Evolutionary conservation across 2,329 filamentous ascomycete species (phyloP).

Genomic region (Parastagonospora avenae): DNA sequence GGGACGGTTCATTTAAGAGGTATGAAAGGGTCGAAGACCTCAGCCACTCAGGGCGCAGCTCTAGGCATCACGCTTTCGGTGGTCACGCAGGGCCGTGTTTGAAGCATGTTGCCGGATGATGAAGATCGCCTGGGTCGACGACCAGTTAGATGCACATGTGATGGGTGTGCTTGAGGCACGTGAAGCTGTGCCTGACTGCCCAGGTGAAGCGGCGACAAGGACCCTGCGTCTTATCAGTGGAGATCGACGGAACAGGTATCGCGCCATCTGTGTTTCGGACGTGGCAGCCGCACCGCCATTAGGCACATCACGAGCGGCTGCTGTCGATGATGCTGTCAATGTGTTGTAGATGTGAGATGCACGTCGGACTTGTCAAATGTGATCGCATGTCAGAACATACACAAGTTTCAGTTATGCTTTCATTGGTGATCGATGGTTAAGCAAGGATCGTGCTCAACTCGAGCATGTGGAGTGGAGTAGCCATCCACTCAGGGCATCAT

Average conservation of each 20-base stretch:
- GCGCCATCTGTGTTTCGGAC: background rate
- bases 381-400: background rate
- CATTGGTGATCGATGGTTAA: constrained; percentile 1
- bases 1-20: constrained; percentile 6
- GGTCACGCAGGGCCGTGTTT: constrained; percentile 37
- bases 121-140: constrained; percentile 27
- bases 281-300: background rate
- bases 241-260: background rate
- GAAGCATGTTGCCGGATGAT: constrained; percentile 29
- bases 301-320: too few relatives aligned
- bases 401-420: background rate
- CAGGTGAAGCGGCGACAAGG: constrained; percentile 1
- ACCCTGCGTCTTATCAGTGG: constrained; percentile 14
- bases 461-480: constrained; percentile 2
- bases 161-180: constrained; percentile 8
- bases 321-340: too few relatives aligned
- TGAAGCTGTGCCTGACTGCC: constrained; percentile 9
- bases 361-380: too few relatives aligned
- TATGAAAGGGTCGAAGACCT: constrained; percentile 25
- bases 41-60: constrained; percentile 43
- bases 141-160: constrained; percentile 32
- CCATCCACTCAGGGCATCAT: background rate
- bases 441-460: background rate
- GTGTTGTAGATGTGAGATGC: too few relatives aligned
- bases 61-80: constrained; percentile 23